These are phyloP conservation scores for Melocanna baccifera DNA, from an alignment of 176 grass and related monocot species.

Conservation along the genomic window DNA sequence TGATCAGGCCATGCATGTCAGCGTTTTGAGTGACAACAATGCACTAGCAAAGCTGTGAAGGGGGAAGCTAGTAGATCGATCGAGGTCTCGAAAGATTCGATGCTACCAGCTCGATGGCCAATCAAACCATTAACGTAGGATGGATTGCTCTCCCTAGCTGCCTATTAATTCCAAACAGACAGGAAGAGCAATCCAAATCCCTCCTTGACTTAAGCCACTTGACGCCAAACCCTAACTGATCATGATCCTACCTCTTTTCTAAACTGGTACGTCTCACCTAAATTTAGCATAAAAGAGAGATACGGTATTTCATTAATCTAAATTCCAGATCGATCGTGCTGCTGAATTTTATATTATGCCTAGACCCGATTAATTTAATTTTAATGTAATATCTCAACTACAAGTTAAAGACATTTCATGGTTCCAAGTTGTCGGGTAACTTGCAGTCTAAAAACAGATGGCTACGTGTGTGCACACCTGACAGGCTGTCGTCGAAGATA, in stretches of 20 bases:
- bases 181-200: constrained; percentile 18
- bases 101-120: neutral
- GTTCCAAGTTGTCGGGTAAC: neutral
- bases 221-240: neutral
- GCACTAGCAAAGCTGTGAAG: neutral
- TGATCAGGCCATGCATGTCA: neutral
- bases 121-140: neutral
- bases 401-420: neutral
- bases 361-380: neutral
- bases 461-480: neutral
- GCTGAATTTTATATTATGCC: neutral
- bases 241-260: neutral
- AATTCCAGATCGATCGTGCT: neutral
- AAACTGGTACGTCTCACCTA: neutral
- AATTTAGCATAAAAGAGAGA: neutral
- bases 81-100: constrained; percentile 5
- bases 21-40: neutral
- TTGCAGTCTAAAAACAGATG: neutral
- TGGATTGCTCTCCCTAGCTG: neutral
- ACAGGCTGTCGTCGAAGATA: neutral
- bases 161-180: constrained; percentile 12
- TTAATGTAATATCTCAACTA: neutral
- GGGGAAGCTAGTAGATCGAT: too few species aligned
- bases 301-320: neutral
- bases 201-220: constrained; percentile 10